Base-by-base conservation (phyloP, 768 basidiomycete species). In the Suillus paluster region DNA sequence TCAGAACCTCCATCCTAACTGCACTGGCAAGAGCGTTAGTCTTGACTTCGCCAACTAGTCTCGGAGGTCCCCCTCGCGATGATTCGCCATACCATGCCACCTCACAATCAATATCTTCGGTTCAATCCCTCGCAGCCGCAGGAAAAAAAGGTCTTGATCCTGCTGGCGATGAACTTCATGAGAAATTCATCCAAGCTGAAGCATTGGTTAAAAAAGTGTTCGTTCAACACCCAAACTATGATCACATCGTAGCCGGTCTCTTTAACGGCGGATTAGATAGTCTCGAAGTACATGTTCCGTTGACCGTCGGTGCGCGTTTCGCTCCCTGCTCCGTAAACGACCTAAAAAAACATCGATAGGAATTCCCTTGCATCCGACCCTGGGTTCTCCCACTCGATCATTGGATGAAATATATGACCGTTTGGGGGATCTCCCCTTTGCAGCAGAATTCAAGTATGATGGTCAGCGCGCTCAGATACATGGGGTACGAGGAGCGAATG, bases 361-460 rank as follows among this genome's bases (percentile, higher is more conserved):
- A 4, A 85, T 93, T 2, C 95, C 95, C 5, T 77, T 97, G 33
- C 89, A 88, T 67, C 94, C 94, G 7, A 91, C 94, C 66, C 81
- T 97, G 19, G 95, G 95, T 12, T 91, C 90, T 7, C 95, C 95
- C 41, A 89, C 86, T 48, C 87, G 94, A 30, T 95, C 94, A 27
- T 78, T 97, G 45, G 82, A 87, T 44, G 92, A 95, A 66, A 86
- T 96, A n/a, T 95, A 92, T 69, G 83, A 86, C 49, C 82, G 88
- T 8, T 77, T 94, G 21, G 83, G 83, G 23, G 79, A 81, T 36
- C 77, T 86, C 36, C 83, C 88, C 11, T 97, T 95, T 75, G 82
- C 85, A 17, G 91, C 93, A 36, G 95, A 97, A 77, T 92, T 91
- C 71, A 97, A 97, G 75, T 92, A 95, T 68, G 95, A 97, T 67